A percentile compares a stretch with the other conserved stretches of the same genome.
Conservation (phyloP, 2,329 filamentous ascomycete species). For the Gaeumannomyces tritici region DNA sequence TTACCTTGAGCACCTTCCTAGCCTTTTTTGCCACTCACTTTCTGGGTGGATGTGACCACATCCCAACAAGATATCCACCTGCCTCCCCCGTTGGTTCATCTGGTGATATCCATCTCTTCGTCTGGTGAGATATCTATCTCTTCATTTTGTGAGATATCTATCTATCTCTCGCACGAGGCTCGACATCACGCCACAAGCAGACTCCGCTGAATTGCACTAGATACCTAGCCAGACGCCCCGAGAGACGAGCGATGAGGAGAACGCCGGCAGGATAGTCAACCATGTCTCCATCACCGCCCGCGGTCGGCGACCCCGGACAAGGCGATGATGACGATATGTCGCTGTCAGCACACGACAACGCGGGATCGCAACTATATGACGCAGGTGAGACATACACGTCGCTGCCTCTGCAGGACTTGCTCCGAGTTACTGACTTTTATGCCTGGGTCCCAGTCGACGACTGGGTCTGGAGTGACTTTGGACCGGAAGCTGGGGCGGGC, state of each 20-base stretch:
- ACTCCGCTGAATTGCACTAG: no score
- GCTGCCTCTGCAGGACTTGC: not conserved
- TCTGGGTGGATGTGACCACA: not conserved
- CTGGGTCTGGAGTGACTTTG: not conserved
- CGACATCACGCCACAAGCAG: no score
- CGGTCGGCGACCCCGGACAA: no score
- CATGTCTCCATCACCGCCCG: not conserved
- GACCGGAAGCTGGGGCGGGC: not conserved
- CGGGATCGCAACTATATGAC: not conserved
- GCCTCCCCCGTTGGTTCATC: not conserved
- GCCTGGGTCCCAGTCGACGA: not conserved
- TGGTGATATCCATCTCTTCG: no score
- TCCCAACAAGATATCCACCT: not conserved
- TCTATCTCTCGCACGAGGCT: no score
- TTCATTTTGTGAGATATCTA: no score
- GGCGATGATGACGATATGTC: not conserved
- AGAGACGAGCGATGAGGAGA: not conserved
- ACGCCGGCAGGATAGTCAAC: not conserved
- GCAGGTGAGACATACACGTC: not conserved
- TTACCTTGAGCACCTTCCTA: no score
- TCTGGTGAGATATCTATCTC: no score
- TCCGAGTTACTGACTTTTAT: not conserved
- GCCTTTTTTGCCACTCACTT: no score
- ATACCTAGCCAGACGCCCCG: no score
- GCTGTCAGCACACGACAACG: not conserved